phyloP scores from a whole-genome alignment of 176 grass and related monocot species.

The Secale cereale region DNA sequence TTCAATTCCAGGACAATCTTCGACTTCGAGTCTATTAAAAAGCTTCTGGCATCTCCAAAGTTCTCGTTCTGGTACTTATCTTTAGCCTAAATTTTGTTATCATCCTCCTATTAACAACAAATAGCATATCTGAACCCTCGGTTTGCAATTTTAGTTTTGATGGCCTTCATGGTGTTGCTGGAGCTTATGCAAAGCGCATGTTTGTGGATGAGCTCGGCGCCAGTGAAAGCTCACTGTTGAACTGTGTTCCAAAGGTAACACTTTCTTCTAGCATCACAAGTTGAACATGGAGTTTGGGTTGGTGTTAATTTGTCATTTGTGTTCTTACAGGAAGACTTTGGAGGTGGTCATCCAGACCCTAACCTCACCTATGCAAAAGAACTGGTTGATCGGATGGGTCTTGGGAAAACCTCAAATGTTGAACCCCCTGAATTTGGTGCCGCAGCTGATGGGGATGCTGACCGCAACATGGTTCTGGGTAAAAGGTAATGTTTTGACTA shows the following conservation, averaged over 20 bases:
- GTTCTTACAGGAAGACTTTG: constrained; percentile 92
- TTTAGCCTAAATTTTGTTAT: constrained; percentile 6
- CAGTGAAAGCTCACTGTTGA: constrained; percentile 83
- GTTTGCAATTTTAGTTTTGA: constrained; percentile 66
- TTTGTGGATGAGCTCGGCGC: constrained; percentile 98
- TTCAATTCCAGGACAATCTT: constrained; percentile 68
- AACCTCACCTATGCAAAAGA: constrained; percentile 99
- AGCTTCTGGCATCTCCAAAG: constrained; percentile 79
- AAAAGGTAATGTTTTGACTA: constrained; percentile 63
- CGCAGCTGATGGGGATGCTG: constrained; percentile 98
- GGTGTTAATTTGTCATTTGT: constrained; percentile 15
- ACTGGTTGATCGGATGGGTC: constrained; percentile 89
- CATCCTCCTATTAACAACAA: neutral
- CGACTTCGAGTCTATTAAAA: constrained; percentile 82
- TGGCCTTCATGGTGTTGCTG: constrained; percentile 95
- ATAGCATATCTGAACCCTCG: constrained; percentile 21
- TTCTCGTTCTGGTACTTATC: constrained; percentile 88
- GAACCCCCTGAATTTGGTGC: constrained; percentile 98
- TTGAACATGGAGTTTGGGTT: neutral
- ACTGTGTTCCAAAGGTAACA: constrained; percentile 86
- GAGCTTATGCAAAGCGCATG: constrained; percentile 78
- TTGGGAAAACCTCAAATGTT: constrained; percentile 59
- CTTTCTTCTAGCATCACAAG: neutral
- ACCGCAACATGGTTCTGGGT: constrained; percentile 96
- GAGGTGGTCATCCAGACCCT: constrained; percentile 92